Evolutionary conservation across 176 grass and related monocot species (phyloP).

Genomic region (Eragrostis nindensis): DNA sequence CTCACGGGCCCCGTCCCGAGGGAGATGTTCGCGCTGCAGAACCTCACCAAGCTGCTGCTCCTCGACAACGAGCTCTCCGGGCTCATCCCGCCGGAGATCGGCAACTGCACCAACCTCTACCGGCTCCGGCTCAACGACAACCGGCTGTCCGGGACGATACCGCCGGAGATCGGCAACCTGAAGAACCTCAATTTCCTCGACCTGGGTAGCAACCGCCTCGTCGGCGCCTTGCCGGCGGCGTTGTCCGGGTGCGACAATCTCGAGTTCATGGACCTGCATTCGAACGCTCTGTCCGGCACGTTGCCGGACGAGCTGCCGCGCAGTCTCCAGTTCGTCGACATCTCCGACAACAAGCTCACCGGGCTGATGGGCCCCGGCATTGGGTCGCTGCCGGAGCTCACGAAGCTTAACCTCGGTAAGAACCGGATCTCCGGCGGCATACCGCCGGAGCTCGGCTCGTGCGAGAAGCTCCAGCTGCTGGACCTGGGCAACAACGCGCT

Average conservation of each 20-base stretch:
- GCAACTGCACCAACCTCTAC: slow-evolving; percentile 89
- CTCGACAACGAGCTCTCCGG: slow-evolving; percentile 83
- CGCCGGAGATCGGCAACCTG: slow-evolving; percentile 65
- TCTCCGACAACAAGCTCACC: slow-evolving; percentile 78
- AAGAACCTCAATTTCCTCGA: slow-evolving; percentile 93
- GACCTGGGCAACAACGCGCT: slow-evolving; percentile 80
- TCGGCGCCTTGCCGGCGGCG: slow-evolving; percentile 60
- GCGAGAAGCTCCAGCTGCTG: slow-evolving; percentile 80
- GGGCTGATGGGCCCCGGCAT: slow-evolving; percentile 60
- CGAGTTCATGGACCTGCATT: slow-evolving; percentile 95
- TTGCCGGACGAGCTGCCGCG: slow-evolving; percentile 71
- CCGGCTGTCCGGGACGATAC: slow-evolving; percentile 64
- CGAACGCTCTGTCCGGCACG: slow-evolving; percentile 65
- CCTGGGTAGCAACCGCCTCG: slow-evolving; percentile 69
- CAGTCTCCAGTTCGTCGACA: slow-evolving; percentile 75
- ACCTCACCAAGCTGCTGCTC: slow-evolving; percentile 90
- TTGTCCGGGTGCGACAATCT: slow-evolving; percentile 70
- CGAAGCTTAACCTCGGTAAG: slow-evolving; percentile 71
- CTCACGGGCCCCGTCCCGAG: slow-evolving; percentile 72
- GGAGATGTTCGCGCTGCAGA: slow-evolving; percentile 79
- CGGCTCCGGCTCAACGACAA: slow-evolving; percentile 79
- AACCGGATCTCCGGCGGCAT: slow-evolving; percentile 73
- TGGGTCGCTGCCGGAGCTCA: slow-evolving; percentile 67
- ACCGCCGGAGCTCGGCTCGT: slow-evolving; percentile 72
- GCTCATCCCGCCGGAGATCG: slow-evolving; percentile 76